A percentile compares a stretch with the other conserved stretches of the same genome.
Conservation (phyloP, 768 basidiomycete species). For the Tricholoma terreum region DNA sequence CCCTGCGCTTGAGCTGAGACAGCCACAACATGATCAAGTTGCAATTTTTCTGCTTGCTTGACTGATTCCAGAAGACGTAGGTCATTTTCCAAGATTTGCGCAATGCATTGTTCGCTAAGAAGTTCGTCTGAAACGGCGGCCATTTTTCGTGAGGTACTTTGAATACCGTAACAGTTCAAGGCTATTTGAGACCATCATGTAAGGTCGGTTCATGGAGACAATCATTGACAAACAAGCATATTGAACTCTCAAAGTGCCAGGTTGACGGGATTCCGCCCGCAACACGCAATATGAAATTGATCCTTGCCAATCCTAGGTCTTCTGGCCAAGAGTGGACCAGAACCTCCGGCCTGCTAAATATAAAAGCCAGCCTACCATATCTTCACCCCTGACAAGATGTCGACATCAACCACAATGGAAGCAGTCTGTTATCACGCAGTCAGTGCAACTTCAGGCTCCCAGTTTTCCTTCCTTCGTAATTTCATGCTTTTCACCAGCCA, state of each 20-base stretch:
- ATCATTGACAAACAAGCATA: background rate
- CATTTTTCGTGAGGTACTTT: conserved; percentile 2
- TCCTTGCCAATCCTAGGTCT: too few species aligned
- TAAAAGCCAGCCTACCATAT: too few species aligned
- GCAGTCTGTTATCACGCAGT: conserved; percentile 73
- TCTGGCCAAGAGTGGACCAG: too few species aligned
- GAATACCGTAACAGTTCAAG: too few species aligned
- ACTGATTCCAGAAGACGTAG: conserved; percentile 17
- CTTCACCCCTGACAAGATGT: conserved; percentile 4
- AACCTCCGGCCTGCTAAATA: too few species aligned
- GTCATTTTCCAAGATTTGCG: conserved; percentile 33
- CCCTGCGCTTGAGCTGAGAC: conserved; percentile 23
- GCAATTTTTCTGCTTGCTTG: conserved; percentile 31
- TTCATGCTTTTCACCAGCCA: conserved; percentile 28
- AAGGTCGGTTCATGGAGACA: too few species aligned
- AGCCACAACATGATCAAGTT: conserved; percentile 28
- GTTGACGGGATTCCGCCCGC: too few species aligned
- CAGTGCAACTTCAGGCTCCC: conserved; percentile 10
- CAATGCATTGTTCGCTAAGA: conserved; percentile 30
- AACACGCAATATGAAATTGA: too few species aligned
- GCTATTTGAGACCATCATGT: too few species aligned
- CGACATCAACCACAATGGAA: conserved; percentile 50
- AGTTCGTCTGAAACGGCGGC: conserved; percentile 17
- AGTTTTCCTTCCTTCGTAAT: background rate
- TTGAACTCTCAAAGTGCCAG: too few species aligned